These are phyloP conservation scores for Eucalyptus guilfoylei DNA, from an alignment of 345 rosid genomes.

Conservation along the genomic window DNA sequence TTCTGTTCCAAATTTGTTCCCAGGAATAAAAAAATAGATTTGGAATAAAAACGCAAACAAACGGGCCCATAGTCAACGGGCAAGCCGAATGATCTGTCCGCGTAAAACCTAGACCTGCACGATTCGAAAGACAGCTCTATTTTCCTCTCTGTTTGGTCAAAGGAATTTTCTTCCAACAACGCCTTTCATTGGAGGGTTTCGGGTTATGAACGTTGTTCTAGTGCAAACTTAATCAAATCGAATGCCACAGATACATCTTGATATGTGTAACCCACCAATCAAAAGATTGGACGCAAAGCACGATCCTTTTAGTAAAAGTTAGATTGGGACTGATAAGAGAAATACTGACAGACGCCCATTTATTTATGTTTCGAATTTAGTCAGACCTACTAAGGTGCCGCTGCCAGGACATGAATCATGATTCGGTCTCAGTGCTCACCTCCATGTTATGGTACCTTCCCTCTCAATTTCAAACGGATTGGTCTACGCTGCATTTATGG, in stretches of 20 bases:
- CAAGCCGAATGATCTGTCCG: neutral
- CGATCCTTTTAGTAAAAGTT: neutral
- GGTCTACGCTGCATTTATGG: neutral
- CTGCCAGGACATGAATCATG: neutral
- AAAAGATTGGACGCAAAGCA: neutral
- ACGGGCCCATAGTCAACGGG: neutral
- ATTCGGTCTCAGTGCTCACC: neutral
- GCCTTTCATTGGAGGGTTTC: neutral
- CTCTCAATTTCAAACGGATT: neutral
- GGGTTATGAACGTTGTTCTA: neutral
- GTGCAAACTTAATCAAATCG: neutral
- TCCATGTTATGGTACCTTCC: neutral
- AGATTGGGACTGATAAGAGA: rapidly evolving
- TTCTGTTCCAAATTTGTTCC: no score
- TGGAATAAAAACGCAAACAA: no score
- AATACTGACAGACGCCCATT: neutral
- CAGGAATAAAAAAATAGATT: no score
- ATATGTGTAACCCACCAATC: neutral
- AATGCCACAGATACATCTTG: neutral
- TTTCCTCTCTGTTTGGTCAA: neutral
- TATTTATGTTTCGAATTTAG: neutral
- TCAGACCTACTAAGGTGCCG: neutral
- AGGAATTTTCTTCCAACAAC: neutral
- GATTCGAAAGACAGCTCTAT: neutral
- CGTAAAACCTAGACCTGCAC: neutral